phyloP scores from a whole-genome alignment of 768 basidiomycete species.

The Hortiboletus flavorubellus region DNA sequence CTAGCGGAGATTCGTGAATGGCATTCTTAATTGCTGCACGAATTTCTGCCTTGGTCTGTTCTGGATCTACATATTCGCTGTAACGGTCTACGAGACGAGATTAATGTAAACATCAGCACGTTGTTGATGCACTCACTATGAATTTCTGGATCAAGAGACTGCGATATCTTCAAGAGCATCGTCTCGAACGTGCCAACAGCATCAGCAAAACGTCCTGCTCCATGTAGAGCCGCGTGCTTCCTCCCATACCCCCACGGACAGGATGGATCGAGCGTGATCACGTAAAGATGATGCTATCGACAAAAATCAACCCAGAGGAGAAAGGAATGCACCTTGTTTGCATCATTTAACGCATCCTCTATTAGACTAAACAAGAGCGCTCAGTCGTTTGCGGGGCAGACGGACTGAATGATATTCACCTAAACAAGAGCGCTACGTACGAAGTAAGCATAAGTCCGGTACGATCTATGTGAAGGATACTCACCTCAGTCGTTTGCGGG shows the following conservation, averaged over 20 bases:
- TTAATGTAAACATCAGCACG: background rate
- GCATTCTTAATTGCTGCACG: background rate
- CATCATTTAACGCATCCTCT: too few relatives aligned
- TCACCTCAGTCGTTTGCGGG: too few relatives aligned
- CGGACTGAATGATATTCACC: too few relatives aligned
- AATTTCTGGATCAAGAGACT: background rate
- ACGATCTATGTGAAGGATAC: too few relatives aligned
- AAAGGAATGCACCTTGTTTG: too few relatives aligned
- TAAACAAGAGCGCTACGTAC: too few relatives aligned
- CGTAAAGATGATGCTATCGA: background rate
- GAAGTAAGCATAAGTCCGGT: too few relatives aligned
- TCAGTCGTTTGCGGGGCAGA: too few relatives aligned
- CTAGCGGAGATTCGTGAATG: slow-evolving; percentile 1
- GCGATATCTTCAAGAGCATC: slow-evolving; percentile 1
- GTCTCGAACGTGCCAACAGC: background rate
- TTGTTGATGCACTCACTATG: background rate
- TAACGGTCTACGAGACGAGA: background rate
- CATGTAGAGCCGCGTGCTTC: background rate
- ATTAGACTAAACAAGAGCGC: too few relatives aligned
- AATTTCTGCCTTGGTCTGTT: background rate
- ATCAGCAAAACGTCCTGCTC: background rate
- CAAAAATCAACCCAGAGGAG: background rate
- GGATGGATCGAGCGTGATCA: background rate
- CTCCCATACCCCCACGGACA: background rate
- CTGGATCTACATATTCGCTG: too few relatives aligned